These are phyloP conservation scores for Penicillium silybi DNA, from an alignment of 495 filamentous ascomycete species.

Conservation along the genomic window DNA sequence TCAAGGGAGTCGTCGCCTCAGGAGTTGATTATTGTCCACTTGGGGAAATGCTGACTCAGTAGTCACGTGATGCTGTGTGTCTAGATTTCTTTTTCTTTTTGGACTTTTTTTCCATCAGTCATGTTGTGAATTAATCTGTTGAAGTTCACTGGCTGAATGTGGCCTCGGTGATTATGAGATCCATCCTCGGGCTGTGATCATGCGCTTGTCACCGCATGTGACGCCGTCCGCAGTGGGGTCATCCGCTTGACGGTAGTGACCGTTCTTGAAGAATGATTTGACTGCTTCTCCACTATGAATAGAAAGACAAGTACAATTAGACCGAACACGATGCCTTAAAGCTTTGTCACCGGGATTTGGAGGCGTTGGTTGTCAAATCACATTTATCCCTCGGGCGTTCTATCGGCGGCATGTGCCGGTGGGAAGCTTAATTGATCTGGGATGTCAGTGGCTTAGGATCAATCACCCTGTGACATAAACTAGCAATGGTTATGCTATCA, in stretches of 20 bases:
- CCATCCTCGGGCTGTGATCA: conserved; percentile 1
- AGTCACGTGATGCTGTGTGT: conserved; percentile 26
- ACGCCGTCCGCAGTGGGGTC: conserved; percentile 6
- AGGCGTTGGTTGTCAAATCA: neutral
- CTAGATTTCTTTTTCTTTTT: neutral
- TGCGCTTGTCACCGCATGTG: conserved; percentile 5
- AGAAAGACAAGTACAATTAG: neutral
- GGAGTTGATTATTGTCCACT: conserved; percentile 27
- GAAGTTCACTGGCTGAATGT: neutral
- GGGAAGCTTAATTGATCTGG: neutral
- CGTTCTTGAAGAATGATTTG: neutral
- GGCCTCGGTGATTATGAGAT: neutral
- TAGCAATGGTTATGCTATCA: neutral
- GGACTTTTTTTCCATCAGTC: neutral
- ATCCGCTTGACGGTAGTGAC: neutral
- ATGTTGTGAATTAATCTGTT: neutral
- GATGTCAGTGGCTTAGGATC: neutral
- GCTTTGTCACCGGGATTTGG: neutral
- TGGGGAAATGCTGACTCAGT: conserved; percentile 24
- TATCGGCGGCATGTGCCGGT: neutral
- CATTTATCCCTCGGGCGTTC: neutral
- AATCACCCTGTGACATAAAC: neutral
- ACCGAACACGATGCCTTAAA: neutral
- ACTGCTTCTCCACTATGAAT: neutral
- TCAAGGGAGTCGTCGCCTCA: conserved; percentile 19